Base-by-base conservation (phyloP, 306 rosid genomes). In the Vigna mungo region DNA sequence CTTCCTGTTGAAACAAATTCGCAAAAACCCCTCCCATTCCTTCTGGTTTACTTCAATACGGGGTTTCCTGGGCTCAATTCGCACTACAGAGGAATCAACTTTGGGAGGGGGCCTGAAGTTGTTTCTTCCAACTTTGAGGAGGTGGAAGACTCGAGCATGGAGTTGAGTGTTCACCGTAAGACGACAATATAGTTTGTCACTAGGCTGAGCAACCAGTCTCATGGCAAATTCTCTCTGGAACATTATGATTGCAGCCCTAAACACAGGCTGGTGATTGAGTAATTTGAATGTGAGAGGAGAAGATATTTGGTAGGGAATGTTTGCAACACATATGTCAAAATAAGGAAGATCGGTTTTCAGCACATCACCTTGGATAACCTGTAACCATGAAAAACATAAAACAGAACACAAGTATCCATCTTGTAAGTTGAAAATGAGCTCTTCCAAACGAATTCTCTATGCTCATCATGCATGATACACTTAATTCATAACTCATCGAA, bases 201-300 rank as follows among this genome's bases (percentile, higher is more conserved):
- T 96, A 0, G 98, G 98, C 85, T 89, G 98, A 46, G 97, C 98
- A 21, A 94, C 93, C 74, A 94, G 78, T 70, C 98, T 89, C 98
- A 92, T 89, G 12, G 98, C 96, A 37, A 94, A 94, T 76, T 94
- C 98, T 78, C 96, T 84, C 78, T 94, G 98, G 59, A 92, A 94
- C 98, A 94, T 94, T 55, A 94, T 92, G 79, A 94, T 88, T 17
- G 98, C 97, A 46, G 97, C 89, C 72, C 98, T 83, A 83, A 94
- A 94, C 2, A 88, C 74, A 10, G 96, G 97, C 60, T 88, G 89
- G 81, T 93, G 98, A 76, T 74, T 81, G 70, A 95, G 79, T 73
- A 95, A 79, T 88, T 95, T 95, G 88, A 95, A 95, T 9, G 98
- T 95, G 30, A 95, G 96, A n/a, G 98, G 98, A 7, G 97, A 92